Conservation (phyloP, 1,284 basidiomycete species). For the Entoloma clypeatum region DNA sequence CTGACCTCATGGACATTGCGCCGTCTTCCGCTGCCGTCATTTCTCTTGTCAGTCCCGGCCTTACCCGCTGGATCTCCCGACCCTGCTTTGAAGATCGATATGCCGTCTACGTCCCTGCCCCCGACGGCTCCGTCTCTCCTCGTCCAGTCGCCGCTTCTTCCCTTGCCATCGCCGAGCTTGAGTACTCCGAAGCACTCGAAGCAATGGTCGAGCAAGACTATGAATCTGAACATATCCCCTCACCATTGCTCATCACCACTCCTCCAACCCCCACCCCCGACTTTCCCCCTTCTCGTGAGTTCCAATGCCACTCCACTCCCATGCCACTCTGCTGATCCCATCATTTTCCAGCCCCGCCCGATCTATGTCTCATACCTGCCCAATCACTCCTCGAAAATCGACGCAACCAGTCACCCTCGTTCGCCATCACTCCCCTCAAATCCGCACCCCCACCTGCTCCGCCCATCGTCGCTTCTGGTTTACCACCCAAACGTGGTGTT, state of each 20-base stretch:
- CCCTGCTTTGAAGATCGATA: conserved; percentile 74
- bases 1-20: conserved; percentile 41
- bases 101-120: conserved; percentile 45
- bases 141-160: conserved; percentile 43
- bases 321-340: conserved; percentile 9
- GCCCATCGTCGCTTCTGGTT: conserved; percentile 16
- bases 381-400: conserved; percentile 56
- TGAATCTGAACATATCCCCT: conserved; percentile 2
- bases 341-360: conserved; percentile 8
- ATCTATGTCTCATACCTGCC: conserved; percentile 27
- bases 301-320: no score
- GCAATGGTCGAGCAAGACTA: conserved; percentile 41
- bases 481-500: conserved; percentile 53
- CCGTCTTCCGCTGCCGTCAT: conserved; percentile 40
- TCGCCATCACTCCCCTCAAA: conserved; percentile 8
- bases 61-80: conserved; percentile 63
- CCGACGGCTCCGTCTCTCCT: conserved; percentile 36
- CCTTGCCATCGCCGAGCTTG: conserved; percentile 68
- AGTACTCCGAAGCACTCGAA: conserved; percentile 64
- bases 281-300: no score
- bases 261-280: no score
- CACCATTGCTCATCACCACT: conserved; percentile 4
- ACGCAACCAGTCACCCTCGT: conserved; percentile 23
- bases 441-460: conserved; percentile 14
- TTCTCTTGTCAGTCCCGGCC: conserved; percentile 46